Base-by-base conservation (phyloP, 345 rosid genomes). In the Trapa bicornis region DNA sequence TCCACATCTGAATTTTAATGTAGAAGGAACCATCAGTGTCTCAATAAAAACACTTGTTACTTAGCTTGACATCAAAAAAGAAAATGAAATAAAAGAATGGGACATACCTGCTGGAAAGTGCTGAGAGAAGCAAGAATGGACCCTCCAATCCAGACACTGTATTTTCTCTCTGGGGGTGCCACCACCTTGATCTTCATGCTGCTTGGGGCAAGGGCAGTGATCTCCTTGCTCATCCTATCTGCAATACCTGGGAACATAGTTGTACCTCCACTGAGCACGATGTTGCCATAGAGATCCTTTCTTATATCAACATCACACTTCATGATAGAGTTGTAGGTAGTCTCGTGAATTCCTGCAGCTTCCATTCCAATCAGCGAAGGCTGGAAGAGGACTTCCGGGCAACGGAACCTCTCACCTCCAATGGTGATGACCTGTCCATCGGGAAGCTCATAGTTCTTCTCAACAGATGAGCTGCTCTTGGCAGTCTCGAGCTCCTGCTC, bases 151-250 rank as follows among this genome's bases (percentile, higher is more conserved):
- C 81, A 78, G 72, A 78, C 81, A 75, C 81, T 78, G 73, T 78
- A 78, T 62, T 78, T 78, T 65, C 81, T 78, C 78, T 78, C 81
- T 5, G 81, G 81, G 22, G 81, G 81, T 15, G 81, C 81, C 10
- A 78, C 81, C 65, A 78, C 81, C 76, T 78, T 78, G 66, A 78
- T 78, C 76, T 78, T 78, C 81, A 78, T 78, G 78, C 81, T 78
- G 76, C 81, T 78, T 16, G 83, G 83, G 37, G 83, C 83, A 66
- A 79, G 83, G 22, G 83, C 83, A 17, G 83, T 74, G 63, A 78
- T 78, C 62, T 78, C 81, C 72, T 78, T 78, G 78, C 81, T 78
- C 81, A 78, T 78, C 14, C 81, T 75, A 67, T 78, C 81, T 4
- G 81, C 81, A 57, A 78, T 78, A 52, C 81, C 81, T 0, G 81